Conservation (phyloP, 495 filamentous ascomycete genomes). For the Penicillium silybi region DNA sequence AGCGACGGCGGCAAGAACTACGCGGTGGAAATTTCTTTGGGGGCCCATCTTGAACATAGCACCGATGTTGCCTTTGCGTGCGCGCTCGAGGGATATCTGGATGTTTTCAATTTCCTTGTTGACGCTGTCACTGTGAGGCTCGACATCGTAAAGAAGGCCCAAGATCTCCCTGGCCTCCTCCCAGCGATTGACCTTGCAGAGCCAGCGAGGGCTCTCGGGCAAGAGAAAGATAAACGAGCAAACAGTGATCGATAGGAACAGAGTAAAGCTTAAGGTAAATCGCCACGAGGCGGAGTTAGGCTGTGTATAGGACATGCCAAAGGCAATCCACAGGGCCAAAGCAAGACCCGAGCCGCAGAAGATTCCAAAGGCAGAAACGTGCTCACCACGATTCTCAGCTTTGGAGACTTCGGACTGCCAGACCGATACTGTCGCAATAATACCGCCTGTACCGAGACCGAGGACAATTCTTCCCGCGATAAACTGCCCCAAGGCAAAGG, state of each 20-base stretch:
- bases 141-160: constrained; percentile 13
- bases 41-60: constrained; percentile 18
- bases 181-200: constrained; percentile 22
- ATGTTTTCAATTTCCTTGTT: constrained; percentile 15
- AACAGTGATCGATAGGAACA: constrained; percentile 43
- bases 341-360: constrained; percentile 31
- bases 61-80: constrained; percentile 10
- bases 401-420: constrained; percentile 41
- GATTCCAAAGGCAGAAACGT: constrained; percentile 33
- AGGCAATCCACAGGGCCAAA: constrained; percentile 6
- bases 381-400: constrained; percentile 30
- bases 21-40: constrained; percentile 22
- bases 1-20: constrained; percentile 17
- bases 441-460: constrained; percentile 35
- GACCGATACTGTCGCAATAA: constrained; percentile 35
- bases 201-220: constrained; percentile 38
- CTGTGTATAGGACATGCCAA: constrained; percentile 10
- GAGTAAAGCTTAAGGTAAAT: constrained; percentile 43
- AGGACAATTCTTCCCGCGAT: constrained; percentile 38
- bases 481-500: constrained; percentile 40
- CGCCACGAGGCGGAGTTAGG: constrained; percentile 33
- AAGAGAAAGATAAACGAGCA: constrained; percentile 29
- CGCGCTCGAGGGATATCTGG: constrained; percentile 5
- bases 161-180: constrained; percentile 26
- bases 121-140: constrained; percentile 4